Evolutionary conservation across 495 filamentous ascomycete species (phyloP).

Genomic region (Trichoderma gamsii): DNA sequence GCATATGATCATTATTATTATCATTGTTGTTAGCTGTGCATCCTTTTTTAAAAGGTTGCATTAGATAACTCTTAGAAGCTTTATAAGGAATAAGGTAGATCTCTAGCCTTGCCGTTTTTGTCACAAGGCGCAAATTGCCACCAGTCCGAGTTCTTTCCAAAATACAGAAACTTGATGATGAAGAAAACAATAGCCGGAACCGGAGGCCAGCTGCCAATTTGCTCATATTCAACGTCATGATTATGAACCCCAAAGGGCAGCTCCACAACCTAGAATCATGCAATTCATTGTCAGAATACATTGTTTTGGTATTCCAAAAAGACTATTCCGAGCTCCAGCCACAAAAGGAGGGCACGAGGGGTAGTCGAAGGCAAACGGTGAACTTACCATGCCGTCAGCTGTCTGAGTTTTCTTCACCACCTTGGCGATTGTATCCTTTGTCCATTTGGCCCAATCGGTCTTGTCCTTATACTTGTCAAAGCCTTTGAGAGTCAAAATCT

Average conservation of each 20-base stretch:
- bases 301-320: background rate
- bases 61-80: background rate
- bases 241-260: conserved; percentile 19
- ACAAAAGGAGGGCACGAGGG: background rate
- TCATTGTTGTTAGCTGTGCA: background rate
- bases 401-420: conserved; percentile 15
- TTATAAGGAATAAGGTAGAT: conserved; percentile 23
- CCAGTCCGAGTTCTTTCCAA: conserved; percentile 24
- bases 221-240: conserved; percentile 37
- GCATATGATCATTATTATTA: background rate
- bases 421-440: conserved; percentile 21
- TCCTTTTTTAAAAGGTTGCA: background rate
- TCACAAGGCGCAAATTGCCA: conserved; percentile 36
- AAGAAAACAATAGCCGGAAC: conserved; percentile 23
- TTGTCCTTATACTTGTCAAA: conserved; percentile 26
- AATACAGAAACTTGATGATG: conserved; percentile 22
- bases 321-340: background rate
- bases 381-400: background rate
- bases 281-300: background rate
- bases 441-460: conserved; percentile 23
- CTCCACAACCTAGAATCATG: conserved; percentile 16
- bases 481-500: conserved; percentile 29
- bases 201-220: conserved; percentile 33
- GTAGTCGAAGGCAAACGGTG: background rate
- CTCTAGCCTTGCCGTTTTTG: conserved; percentile 22